Evolutionary conservation across 2,329 filamentous ascomycete genomes (phyloP).

Genomic region (Atkinsonella texensis): DNA sequence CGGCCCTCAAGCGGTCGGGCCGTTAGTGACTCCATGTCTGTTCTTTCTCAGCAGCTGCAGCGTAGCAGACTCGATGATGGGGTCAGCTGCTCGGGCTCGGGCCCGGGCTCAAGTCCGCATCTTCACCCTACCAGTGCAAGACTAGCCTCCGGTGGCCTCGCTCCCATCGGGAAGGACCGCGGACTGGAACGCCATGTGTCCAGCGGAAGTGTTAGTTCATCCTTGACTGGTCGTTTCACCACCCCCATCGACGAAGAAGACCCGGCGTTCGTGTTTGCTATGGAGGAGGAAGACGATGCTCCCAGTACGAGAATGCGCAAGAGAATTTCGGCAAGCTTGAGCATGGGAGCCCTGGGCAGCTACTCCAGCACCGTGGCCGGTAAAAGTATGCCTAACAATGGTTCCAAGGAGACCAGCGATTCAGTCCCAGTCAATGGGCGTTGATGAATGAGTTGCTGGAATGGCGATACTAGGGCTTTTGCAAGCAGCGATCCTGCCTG

Average conservation of each 20-base stretch:
- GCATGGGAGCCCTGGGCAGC: conserved; percentile 27
- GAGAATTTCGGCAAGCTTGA: conserved; percentile 33
- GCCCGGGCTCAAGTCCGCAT: conserved; percentile 28
- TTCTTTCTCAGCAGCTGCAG: conserved; percentile 50
- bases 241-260: conserved; percentile 56
- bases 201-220: conserved; percentile 44
- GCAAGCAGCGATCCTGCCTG: not conserved
- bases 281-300: conserved; percentile 50
- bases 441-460: conserved; percentile 11
- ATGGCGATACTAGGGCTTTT: not conserved
- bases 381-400: conserved; percentile 15
- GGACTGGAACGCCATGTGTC: conserved; percentile 46
- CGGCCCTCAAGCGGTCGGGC: conserved; percentile 28
- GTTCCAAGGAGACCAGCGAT: conserved; percentile 18
- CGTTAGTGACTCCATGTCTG: conserved; percentile 41
- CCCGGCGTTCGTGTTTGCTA: conserved; percentile 50
- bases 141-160: conserved; percentile 25
- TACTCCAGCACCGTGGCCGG: conserved; percentile 26
- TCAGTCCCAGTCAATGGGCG: conserved; percentile 19
- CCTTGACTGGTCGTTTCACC: conserved; percentile 43
- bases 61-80: conserved; percentile 41
- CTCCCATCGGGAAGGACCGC: conserved; percentile 29
- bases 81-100: conserved; percentile 13
- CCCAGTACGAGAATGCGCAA: conserved; percentile 34
- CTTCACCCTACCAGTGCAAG: conserved; percentile 37